phyloP scores from a whole-genome alignment of 441 rosid species.

The Gossypium gossypioides region DNA sequence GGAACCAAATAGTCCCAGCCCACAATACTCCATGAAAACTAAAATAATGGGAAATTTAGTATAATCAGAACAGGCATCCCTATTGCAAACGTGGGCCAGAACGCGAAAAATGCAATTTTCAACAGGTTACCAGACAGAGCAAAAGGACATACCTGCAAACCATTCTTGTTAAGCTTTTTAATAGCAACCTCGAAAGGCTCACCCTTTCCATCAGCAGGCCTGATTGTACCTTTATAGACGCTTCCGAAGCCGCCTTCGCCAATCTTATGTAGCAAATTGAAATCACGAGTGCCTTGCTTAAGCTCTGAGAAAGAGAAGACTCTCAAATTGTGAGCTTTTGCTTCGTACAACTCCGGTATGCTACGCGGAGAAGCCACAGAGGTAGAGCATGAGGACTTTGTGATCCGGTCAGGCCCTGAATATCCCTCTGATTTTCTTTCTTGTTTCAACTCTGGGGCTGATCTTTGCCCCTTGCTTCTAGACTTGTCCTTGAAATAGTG shows the following conservation, averaged over 20 bases:
- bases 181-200: constrained; percentile 34
- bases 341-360: constrained; percentile 56
- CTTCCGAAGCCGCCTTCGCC: constrained; percentile 95
- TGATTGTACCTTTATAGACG: constrained; percentile 59
- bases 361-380: constrained; percentile 51
- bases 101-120: neutral
- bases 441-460: constrained; percentile 40
- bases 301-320: constrained; percentile 63
- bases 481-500: constrained; percentile 41
- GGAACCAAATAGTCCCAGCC: no score
- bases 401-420: constrained; percentile 21
- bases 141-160: constrained; percentile 37
- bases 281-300: constrained; percentile 51
- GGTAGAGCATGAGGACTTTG: constrained; percentile 43
- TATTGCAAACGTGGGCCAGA: neutral
- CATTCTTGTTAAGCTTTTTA: constrained; percentile 48
- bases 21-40: no score
- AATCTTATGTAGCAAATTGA: constrained; percentile 50
- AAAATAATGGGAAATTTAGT: no score
- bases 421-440: constrained; percentile 9
- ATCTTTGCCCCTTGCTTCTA: constrained; percentile 30
- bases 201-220: constrained; percentile 27
- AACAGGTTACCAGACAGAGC: neutral
- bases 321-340: constrained; percentile 53
- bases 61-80: no score